Conservation (phyloP, 306 rosid genomes). For the Fragaria vesca region DNA sequence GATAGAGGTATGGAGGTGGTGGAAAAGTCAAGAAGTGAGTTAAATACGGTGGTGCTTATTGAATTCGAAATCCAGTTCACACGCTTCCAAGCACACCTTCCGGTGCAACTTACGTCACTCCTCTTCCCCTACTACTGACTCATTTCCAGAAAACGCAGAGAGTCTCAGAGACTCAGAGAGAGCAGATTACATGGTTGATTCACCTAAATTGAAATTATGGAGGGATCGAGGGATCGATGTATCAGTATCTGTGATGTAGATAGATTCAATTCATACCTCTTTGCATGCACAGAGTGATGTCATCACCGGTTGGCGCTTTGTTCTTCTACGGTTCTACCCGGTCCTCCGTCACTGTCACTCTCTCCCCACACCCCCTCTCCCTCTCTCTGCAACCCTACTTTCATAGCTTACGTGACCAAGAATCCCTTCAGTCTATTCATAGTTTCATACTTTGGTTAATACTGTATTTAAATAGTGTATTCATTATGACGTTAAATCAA, state of each 20-base stretch:
- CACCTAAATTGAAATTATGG: neutral
- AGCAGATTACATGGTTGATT: conserved; percentile 38
- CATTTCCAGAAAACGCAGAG: neutral
- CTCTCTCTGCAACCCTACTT: neutral
- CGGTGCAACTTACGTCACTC: conserved; percentile 48
- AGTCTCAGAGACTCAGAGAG: neutral
- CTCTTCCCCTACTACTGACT: conserved; percentile 13
- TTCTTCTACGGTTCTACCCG: neutral
- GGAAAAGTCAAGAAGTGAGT: conserved; percentile 45
- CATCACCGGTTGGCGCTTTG: conserved; percentile 3
- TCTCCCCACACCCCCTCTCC: neutral
- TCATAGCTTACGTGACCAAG: conserved; percentile 2
- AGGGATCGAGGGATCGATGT: neutral
- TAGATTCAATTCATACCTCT: conserved; percentile 29
- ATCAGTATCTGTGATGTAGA: conserved; percentile 4
- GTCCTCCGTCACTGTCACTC: neutral
- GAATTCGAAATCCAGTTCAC: conserved; percentile 40
- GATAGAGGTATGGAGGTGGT: conserved; percentile 2
- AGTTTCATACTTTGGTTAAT: neutral
- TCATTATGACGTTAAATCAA: neutral
- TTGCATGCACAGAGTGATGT: conserved; percentile 48
- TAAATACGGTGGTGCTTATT: conserved; percentile 18
- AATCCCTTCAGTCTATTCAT: neutral
- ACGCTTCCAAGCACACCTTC: conserved; percentile 77
- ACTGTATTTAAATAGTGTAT: neutral